A percentile compares a stretch with the other conserved stretches of the same genome.
Conservation (phyloP, 805 yeast genomes). For the Kazachstania taianensis region DNA sequence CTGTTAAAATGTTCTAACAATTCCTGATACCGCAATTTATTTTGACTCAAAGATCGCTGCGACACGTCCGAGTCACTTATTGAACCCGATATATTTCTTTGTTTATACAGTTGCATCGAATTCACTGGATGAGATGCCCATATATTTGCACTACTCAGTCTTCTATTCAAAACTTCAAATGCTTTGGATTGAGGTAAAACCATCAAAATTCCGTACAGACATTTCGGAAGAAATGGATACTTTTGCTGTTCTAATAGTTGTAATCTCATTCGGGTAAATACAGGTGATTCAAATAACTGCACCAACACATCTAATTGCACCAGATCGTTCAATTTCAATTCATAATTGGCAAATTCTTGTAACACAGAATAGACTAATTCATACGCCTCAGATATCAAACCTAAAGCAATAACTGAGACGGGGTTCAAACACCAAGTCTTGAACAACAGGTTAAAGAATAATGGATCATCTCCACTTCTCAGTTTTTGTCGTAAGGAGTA, state of each 20-base stretch:
- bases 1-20: conserved; percentile 24
- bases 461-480: conserved; percentile 57
- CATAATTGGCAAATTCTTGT: conserved; percentile 71
- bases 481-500: conserved; percentile 57
- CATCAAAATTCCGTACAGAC: conserved; percentile 88
- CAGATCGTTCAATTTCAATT: conserved; percentile 58
- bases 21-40: conserved; percentile 20
- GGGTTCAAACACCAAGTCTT: conserved; percentile 89
- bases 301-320: conserved; percentile 85
- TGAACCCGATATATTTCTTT: conserved; percentile 5
- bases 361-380: conserved; percentile 79
- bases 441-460: conserved; percentile 65
- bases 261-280: conserved; percentile 73
- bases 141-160: conserved; percentile 41
- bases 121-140: conserved; percentile 18
- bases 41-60: conserved; percentile 21
- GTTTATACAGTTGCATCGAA: conserved; percentile 3
- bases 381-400: conserved; percentile 79
- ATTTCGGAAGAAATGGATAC: conserved; percentile 72
- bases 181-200: conserved; percentile 89
- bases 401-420: conserved; percentile 76
- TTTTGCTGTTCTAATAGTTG: conserved; percentile 83
- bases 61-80: conserved; percentile 15
- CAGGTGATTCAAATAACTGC: conserved; percentile 86
- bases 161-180: conserved; percentile 65